Conservation (phyloP, 305 asterid species). For the Coffea humblotiana region DNA sequence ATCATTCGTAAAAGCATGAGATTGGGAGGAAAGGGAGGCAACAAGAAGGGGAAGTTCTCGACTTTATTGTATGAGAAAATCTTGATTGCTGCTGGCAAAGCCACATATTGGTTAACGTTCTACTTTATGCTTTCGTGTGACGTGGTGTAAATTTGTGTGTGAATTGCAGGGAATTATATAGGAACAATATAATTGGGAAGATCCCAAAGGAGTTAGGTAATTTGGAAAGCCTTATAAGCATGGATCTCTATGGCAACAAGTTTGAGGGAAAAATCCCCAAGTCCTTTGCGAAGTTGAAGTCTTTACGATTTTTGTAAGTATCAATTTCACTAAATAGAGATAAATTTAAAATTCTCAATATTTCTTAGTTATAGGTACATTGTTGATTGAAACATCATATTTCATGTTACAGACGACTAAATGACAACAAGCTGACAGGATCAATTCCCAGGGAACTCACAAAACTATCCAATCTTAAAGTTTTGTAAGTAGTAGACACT, state of each 20-base stretch:
- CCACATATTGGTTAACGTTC: neutral
- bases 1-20: conserved; percentile 16
- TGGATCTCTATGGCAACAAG: conserved; percentile 73
- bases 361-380: conserved; percentile 1
- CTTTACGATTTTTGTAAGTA: conserved; percentile 69
- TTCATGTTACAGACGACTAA: conserved; percentile 54
- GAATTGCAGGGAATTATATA: conserved; percentile 68
- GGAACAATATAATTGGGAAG: conserved; percentile 53
- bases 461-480: conserved; percentile 61
- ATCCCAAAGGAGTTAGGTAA: conserved; percentile 71
- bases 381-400: neutral
- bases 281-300: conserved; percentile 63
- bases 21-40: neutral
- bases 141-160: conserved; percentile 13
- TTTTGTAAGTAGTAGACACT: conserved; percentile 49
- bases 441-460: conserved; percentile 88
- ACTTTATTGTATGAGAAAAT: neutral
- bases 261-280: conserved; percentile 63
- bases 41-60: conserved; percentile 6
- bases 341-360: neutral
- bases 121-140: neutral
- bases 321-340: neutral
- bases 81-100: conserved; percentile 3
- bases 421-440: conserved; percentile 73
- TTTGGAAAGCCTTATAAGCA: conserved; percentile 61